These are phyloP conservation scores for Chrysanthemum makinoi DNA, from an alignment of 129 eudicot genomes.

Conservation along the genomic window DNA sequence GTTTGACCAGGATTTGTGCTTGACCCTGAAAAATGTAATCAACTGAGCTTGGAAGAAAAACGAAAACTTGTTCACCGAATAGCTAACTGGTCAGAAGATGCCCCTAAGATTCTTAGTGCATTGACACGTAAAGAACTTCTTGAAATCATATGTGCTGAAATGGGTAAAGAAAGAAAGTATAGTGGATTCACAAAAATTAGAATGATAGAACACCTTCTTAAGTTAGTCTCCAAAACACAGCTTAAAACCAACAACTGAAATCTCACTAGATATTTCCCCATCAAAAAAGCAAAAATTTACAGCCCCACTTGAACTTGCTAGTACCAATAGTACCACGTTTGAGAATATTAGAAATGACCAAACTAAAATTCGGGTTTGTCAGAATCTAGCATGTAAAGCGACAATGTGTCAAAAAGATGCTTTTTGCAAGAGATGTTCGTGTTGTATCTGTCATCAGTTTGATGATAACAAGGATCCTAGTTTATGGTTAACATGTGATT, in stretches of 20 bases:
- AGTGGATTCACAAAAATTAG: slow-evolving; percentile 67
- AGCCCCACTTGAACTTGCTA: slow-evolving; percentile 29
- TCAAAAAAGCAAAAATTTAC: slow-evolving; percentile 58
- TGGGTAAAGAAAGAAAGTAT: slow-evolving; percentile 85
- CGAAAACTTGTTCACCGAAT: slow-evolving; percentile 66
- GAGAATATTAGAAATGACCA: slow-evolving; percentile 28
- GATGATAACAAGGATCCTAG: slow-evolving; percentile 96
- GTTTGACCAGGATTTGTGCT: slow-evolving; percentile 59
- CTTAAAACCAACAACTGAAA: slow-evolving; percentile 33
- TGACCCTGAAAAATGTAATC: slow-evolving; percentile 65
- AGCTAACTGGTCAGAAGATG: slow-evolving; percentile 65
- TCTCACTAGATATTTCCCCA: slow-evolving; percentile 33
- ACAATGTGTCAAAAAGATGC: slow-evolving; percentile 44
- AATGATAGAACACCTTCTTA: slow-evolving; percentile 81
- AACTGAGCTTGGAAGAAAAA: slow-evolving; percentile 73
- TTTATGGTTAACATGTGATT: slow-evolving; percentile 76
- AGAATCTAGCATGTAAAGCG: slow-evolving; percentile 80
- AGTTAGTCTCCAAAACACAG: slow-evolving; percentile 37
- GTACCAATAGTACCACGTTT: slow-evolving; percentile 30
- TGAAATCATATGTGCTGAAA: slow-evolving; percentile 84
- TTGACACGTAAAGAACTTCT: slow-evolving; percentile 75
- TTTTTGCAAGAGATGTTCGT: slow-evolving; percentile 92
- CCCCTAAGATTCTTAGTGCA: slow-evolving; percentile 62
- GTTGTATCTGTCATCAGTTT: slow-evolving; percentile 73
- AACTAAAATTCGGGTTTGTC: slow-evolving; percentile 38